Percentiles rank a stretch among this genome's conserved stretches.
These are phyloP conservation scores for Phytophthora citrophthora DNA, from an alignment of 352 stramenopile genomes.

Conservation along the genomic window DNA sequence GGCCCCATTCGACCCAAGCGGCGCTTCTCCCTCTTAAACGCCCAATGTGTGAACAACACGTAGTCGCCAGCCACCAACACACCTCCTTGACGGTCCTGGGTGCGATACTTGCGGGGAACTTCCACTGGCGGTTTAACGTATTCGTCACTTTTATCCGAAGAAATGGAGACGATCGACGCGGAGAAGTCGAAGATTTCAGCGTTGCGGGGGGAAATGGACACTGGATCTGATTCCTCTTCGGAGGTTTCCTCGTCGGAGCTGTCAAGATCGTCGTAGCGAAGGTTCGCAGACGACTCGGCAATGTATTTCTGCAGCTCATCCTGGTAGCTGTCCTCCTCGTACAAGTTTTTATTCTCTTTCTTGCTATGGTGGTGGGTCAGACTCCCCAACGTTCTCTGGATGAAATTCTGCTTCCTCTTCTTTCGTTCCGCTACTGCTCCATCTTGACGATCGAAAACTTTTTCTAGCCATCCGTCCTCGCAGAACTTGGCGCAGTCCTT, in stretches of 20 bases:
- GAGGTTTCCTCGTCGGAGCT: conserved; percentile 24
- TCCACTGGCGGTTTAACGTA: conserved; percentile 40
- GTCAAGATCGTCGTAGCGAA: conserved; percentile 12
- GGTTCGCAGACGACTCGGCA: conserved; percentile 20
- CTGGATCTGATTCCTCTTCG: conserved; percentile 7
- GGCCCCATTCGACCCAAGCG: conserved; percentile 18
- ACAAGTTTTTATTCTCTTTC: neutral
- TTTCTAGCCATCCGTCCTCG: conserved; percentile 26
- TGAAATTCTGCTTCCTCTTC: conserved; percentile 21
- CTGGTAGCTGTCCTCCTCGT: conserved; percentile 31
- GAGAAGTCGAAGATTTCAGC: conserved; percentile 29
- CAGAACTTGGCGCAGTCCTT: conserved; percentile 1
- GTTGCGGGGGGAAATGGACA: conserved; percentile 14
- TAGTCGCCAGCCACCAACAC: conserved; percentile 35
- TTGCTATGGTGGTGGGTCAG: conserved; percentile 21
- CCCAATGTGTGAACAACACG: conserved; percentile 43
- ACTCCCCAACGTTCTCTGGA: conserved; percentile 23
- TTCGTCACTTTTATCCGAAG: conserved; percentile 6
- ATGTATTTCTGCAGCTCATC: conserved; percentile 37
- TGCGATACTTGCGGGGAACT: conserved; percentile 35
- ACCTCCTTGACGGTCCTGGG: conserved; percentile 37
- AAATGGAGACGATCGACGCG: conserved; percentile 24
- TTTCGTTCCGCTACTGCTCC: conserved; percentile 1
- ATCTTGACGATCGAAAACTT: conserved; percentile 21
- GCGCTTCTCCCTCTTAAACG: conserved; percentile 37